Conservation (phyloP, 2,329 filamentous ascomycete species). For the Ophiostoma triangulosporum region DNA sequence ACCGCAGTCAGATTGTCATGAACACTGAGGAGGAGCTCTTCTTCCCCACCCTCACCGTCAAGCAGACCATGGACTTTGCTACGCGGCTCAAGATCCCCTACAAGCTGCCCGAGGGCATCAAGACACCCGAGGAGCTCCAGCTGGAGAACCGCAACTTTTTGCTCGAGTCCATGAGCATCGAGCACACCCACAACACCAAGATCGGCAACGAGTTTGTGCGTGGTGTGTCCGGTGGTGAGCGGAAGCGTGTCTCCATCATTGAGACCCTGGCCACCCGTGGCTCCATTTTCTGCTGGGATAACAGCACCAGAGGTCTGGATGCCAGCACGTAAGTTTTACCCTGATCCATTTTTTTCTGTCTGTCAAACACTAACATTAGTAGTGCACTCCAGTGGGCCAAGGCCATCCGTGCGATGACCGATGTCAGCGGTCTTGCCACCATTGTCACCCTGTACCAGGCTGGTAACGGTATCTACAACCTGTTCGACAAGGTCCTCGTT, state of each 20-base stretch:
- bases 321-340: too few species aligned
- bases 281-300: constrained; percentile 59
- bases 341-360: too few species aligned
- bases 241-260: constrained; percentile 63
- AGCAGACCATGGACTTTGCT: constrained; percentile 67
- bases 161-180: constrained; percentile 42
- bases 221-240: constrained; percentile 30
- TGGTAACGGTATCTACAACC: constrained; percentile 48
- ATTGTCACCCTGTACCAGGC: constrained; percentile 54
- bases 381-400: constrained; percentile 53
- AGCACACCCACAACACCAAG: constrained; percentile 51
- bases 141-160: constrained; percentile 38
- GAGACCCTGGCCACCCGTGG: constrained; percentile 49
- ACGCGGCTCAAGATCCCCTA: constrained; percentile 55
- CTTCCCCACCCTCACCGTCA: constrained; percentile 60
- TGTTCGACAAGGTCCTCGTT: constrained; percentile 64
- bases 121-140: constrained; percentile 31
- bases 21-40: constrained; percentile 58
- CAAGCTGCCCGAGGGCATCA: constrained; percentile 44
- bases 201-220: constrained; percentile 56
- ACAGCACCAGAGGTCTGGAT: constrained; percentile 52
- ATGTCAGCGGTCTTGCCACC: constrained; percentile 46
- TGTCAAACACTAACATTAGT: too few species aligned
- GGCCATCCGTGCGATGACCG: constrained; percentile 51
- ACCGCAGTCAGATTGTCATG: constrained; percentile 55